Evolutionary conservation across 2,329 filamentous ascomycete genomes (phyloP).

Genomic region (Sclerotinia spermophila): DNA sequence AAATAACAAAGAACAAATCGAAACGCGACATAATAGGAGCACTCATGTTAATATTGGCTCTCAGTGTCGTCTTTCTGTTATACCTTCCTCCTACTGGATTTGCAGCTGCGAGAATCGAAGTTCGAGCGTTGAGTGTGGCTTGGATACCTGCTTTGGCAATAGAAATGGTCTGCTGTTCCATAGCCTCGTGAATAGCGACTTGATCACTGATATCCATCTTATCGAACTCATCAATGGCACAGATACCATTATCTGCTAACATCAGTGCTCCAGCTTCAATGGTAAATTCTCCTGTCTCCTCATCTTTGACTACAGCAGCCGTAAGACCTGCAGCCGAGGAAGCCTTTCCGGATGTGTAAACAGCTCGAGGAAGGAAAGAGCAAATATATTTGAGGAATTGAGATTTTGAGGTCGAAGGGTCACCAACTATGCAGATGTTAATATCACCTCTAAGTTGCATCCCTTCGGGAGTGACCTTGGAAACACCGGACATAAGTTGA

Average conservation of each 20-base stretch:
- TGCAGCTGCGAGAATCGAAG: conserved; percentile 90
- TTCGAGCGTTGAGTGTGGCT: conserved; percentile 92
- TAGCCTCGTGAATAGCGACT: conserved; percentile 98
- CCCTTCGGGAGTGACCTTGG: conserved; percentile 86
- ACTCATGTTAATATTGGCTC: conserved; percentile 97
- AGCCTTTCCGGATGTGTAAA: conserved; percentile 97
- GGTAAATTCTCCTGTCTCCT: conserved; percentile 97
- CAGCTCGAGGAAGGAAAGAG: conserved; percentile 90
- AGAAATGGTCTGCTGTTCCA: conserved; percentile 99
- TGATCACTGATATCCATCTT: conserved; percentile 99
- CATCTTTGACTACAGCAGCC: conserved; percentile 93
- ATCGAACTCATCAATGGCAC: conserved; percentile 98
- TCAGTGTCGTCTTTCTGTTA: conserved; percentile 89
- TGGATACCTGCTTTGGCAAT: conserved; percentile 99
- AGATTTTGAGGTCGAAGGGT: conserved; percentile 94
- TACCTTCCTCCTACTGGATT: conserved; percentile 97
- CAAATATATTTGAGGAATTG: conserved; percentile 98
- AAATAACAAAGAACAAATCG: conserved; percentile 95
- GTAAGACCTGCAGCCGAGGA: conserved; percentile 97
- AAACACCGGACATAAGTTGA: conserved; percentile 93
- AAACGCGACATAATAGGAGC: conserved; percentile 99
- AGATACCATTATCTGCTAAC: conserved; percentile 95
- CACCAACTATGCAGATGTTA: conserved; percentile 97
- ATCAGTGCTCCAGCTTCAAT: conserved; percentile 98
- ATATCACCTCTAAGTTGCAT: conserved; percentile 96